Conservation (phyloP, 2,329 filamentous ascomycete species). For the Grosmannia clavigera region DNA sequence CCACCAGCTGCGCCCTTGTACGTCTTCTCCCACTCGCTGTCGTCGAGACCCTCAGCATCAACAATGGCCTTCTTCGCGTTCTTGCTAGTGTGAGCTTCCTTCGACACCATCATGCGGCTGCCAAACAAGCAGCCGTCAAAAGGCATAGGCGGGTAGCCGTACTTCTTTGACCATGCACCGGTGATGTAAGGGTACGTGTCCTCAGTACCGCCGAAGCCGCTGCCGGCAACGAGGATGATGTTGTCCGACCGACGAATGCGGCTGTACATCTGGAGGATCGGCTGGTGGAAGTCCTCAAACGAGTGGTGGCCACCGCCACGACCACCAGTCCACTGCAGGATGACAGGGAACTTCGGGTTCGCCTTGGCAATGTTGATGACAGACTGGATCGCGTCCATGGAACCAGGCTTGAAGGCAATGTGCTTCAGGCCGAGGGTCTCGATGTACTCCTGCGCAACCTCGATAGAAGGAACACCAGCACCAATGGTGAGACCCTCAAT, state of each 20-base stretch:
- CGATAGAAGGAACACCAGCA: constrained; percentile 84
- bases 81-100: constrained; percentile 80
- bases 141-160: constrained; percentile 83
- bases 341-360: constrained; percentile 86
- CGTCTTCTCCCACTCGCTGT: constrained; percentile 79
- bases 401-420: constrained; percentile 89
- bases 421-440: constrained; percentile 86
- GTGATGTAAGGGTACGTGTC: constrained; percentile 90
- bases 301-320: constrained; percentile 91
- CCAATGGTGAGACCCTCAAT: constrained; percentile 90
- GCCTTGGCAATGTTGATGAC: constrained; percentile 89
- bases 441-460: constrained; percentile 89
- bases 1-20: constrained; percentile 87
- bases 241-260: constrained; percentile 77
- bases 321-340: constrained; percentile 90
- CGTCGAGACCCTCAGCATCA: constrained; percentile 70
- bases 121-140: constrained; percentile 87
- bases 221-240: constrained; percentile 79
- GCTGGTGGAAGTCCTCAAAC: constrained; percentile 89
- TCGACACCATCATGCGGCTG: constrained; percentile 88
- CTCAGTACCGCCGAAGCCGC: constrained; percentile 80
- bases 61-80: constrained; percentile 84
- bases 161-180: constrained; percentile 76
- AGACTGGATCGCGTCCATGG: constrained; percentile 73
- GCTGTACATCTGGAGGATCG: constrained; percentile 81